These are phyloP conservation scores for Coleophoma crateriformis DNA, from an alignment of 2,329 filamentous ascomycete species.

Conservation along the genomic window DNA sequence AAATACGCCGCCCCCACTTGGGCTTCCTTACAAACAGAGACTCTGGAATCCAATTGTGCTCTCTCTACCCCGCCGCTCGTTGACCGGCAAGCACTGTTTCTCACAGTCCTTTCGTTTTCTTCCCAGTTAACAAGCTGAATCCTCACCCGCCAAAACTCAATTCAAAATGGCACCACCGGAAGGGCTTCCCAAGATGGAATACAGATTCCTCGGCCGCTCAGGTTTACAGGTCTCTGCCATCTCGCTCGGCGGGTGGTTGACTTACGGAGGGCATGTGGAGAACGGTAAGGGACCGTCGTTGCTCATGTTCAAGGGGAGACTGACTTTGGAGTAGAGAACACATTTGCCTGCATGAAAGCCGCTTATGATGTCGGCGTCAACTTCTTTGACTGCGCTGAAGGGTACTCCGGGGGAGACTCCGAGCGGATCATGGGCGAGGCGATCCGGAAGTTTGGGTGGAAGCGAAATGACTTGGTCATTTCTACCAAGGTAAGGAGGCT, in stretches of 20 bases:
- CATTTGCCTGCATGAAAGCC: slow-evolving; percentile 55
- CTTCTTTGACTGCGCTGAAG: slow-evolving; percentile 52
- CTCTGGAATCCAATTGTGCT: too few relatives aligned
- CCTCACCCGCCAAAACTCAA: too few relatives aligned
- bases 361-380: slow-evolving; percentile 53
- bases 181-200: slow-evolving; percentile 53
- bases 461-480: slow-evolving; percentile 50
- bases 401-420: slow-evolving; percentile 44
- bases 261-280: slow-evolving; percentile 69
- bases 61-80: too few relatives aligned
- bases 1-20: too few relatives aligned
- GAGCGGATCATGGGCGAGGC: slow-evolving; percentile 50
- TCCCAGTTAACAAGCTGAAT: too few relatives aligned
- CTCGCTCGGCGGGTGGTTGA: slow-evolving; percentile 67
- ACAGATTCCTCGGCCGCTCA: slow-evolving; percentile 65
- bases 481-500: slow-evolving; percentile 40
- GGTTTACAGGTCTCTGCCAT: slow-evolving; percentile 72
- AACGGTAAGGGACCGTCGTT: slow-evolving; percentile 38
- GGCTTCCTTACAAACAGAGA: too few relatives aligned
- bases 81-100: too few relatives aligned
- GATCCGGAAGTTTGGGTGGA: slow-evolving; percentile 52
- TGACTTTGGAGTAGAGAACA: slow-evolving; percentile 39
- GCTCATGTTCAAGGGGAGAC: background rate
- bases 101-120: too few relatives aligned
- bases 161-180: slow-evolving; percentile 28